A percentile compares a stretch with the other conserved stretches of the same genome.
phyloP scores from a whole-genome alignment of 2,329 filamentous ascomycete species.

The Xylariaceae sp. region DNA sequence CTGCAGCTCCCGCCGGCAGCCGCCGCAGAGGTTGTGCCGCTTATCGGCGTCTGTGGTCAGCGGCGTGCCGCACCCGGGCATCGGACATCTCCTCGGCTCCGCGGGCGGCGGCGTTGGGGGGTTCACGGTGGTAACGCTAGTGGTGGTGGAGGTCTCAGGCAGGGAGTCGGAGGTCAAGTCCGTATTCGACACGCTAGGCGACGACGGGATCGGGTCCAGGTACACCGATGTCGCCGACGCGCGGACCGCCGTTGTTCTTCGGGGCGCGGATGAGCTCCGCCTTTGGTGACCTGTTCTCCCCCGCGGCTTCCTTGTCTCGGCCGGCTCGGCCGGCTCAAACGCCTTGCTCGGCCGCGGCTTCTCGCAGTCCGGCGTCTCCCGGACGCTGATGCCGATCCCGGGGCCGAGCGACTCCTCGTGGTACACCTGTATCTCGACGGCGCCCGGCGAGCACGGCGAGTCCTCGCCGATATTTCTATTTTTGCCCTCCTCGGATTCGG shows the following conservation, averaged over 20 bases:
- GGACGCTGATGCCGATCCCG: slow-evolving; percentile 8
- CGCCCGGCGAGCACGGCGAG: slow-evolving; percentile 3
- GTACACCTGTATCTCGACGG: slow-evolving; percentile 12
- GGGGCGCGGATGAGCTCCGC: not conserved
- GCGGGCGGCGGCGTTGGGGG: slow-evolving; percentile 13
- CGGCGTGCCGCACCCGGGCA: slow-evolving; percentile 20
- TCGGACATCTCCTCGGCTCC: slow-evolving; percentile 18
- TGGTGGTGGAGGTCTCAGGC: no score
- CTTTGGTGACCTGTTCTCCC: no score
- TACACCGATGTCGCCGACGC: slow-evolving; percentile 4
- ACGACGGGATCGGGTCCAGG: slow-evolving; percentile 4
- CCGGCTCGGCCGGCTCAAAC: not conserved
- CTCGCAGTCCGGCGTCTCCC: not conserved
- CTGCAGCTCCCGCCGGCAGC: slow-evolving; percentile 27
- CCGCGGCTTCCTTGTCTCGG: no score
- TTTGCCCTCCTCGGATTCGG: no score
- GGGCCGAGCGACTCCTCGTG: not conserved
- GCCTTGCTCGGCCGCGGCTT: slow-evolving; percentile 3
- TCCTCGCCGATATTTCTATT: not conserved
- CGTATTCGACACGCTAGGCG: no score
- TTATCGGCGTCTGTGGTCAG: slow-evolving; percentile 16
- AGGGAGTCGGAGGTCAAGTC: no score
- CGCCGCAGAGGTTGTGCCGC: slow-evolving; percentile 26
- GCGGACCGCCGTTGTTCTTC: not conserved
- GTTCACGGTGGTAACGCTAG: no score